These are phyloP conservation scores for Collariella sp. DNA, from an alignment of 495 filamentous ascomycete species.

Conservation along the genomic window DNA sequence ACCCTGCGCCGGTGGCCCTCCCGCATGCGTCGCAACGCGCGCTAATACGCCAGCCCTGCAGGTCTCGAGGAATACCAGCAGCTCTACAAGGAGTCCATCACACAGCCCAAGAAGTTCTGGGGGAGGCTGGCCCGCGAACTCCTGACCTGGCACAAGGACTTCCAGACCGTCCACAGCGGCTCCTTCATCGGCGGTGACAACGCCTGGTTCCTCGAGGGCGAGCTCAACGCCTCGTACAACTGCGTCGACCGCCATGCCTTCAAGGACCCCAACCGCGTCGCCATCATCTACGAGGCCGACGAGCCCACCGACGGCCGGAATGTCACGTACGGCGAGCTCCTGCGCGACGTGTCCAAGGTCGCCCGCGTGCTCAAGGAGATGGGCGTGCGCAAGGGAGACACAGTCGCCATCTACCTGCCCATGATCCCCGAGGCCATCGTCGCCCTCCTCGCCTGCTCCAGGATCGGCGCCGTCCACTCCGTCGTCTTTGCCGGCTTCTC, in stretches of 20 bases:
- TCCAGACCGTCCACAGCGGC: constrained; percentile 80
- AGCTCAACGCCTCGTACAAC: constrained; percentile 94
- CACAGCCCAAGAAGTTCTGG: constrained; percentile 88
- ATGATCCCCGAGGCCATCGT: constrained; percentile 97
- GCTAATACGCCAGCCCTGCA: constrained; percentile 22
- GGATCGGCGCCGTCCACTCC: constrained; percentile 95
- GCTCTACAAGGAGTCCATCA: constrained; percentile 94
- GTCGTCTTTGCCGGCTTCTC: constrained; percentile 99
- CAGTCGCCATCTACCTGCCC: constrained; percentile 92
- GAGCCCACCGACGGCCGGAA: constrained; percentile 79
- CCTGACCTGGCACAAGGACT: constrained; percentile 82
- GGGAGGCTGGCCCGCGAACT: constrained; percentile 75
- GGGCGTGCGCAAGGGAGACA: constrained; percentile 96
- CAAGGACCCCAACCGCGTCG: constrained; percentile 82
- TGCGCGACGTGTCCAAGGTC: constrained; percentile 81
- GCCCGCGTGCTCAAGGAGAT: constrained; percentile 83
- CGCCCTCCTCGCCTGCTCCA: constrained; percentile 80
- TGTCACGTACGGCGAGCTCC: constrained; percentile 88
- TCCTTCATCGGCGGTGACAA: constrained; percentile 73
- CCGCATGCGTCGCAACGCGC: not conserved
- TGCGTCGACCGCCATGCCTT: constrained; percentile 93
- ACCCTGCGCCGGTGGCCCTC: not conserved
- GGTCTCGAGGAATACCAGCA: constrained; percentile 78
- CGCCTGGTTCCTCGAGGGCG: constrained; percentile 91
- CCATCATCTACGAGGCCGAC: constrained; percentile 98